Percentiles rank a stretch among this genome's conserved stretches.
Conservation (phyloP, 2,329 filamentous ascomycete genomes). For the Hymenotorrendiella dingleyae region DNA sequence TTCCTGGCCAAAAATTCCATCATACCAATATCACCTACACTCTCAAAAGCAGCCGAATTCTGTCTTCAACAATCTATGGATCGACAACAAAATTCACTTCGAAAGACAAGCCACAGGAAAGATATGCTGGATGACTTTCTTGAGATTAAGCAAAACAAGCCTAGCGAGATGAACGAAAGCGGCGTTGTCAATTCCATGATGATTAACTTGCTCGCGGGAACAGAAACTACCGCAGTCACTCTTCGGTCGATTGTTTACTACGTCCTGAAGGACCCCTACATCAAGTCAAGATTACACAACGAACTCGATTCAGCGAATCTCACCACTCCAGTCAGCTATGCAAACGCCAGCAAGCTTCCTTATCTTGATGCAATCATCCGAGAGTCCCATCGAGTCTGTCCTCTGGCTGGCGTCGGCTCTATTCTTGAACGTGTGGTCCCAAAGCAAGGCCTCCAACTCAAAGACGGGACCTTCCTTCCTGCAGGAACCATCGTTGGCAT, state of each 20-base stretch:
- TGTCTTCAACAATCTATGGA: slow-evolving; percentile 12
- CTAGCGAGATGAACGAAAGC: not conserved
- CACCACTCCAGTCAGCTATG: slow-evolving; percentile 20
- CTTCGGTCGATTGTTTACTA: slow-evolving; percentile 33
- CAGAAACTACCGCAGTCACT: slow-evolving; percentile 32
- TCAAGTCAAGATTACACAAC: slow-evolving; percentile 18
- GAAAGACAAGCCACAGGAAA: not conserved
- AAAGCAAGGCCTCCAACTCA: slow-evolving; percentile 32
- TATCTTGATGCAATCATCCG: slow-evolving; percentile 47
- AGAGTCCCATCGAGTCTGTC: slow-evolving; percentile 45
- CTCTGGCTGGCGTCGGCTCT: slow-evolving; percentile 41
- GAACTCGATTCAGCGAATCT: slow-evolving; percentile 35
- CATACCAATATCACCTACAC: slow-evolving; percentile 8
- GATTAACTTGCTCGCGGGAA: slow-evolving; percentile 23
- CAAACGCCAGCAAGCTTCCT: slow-evolving; percentile 27
- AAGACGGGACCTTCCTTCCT: slow-evolving; percentile 39
- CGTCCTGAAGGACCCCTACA: slow-evolving; percentile 28
- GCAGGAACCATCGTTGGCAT: slow-evolving; percentile 45
- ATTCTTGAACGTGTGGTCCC: slow-evolving; percentile 46
- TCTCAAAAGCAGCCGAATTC: slow-evolving; percentile 9
- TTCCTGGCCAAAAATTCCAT: slow-evolving; percentile 20
- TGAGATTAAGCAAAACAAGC: slow-evolving; percentile 8
- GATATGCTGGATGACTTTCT: slow-evolving; percentile 29
- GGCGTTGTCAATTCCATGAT: not conserved
- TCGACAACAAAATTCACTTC: not conserved